phyloP scores from a whole-genome alignment of 495 filamentous ascomycete species.

The Endocarpon pusillum region DNA sequence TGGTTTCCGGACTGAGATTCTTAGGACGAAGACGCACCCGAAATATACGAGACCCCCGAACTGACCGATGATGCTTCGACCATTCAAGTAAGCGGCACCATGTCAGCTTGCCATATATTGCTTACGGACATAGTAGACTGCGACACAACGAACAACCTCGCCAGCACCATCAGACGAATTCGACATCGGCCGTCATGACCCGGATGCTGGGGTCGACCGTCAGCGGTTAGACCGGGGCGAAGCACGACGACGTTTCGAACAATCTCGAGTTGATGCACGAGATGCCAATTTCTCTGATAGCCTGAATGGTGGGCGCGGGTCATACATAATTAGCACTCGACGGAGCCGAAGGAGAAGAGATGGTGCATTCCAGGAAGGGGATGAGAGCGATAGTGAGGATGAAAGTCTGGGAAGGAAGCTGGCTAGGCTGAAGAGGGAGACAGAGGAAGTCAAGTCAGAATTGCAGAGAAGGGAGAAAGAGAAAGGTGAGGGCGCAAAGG shows the following conservation, averaged over 20 bases:
- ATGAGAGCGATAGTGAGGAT: conserved; percentile 51
- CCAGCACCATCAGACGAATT: conserved; percentile 27
- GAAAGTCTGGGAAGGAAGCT: conserved; percentile 54
- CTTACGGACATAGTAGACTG: conserved; percentile 29
- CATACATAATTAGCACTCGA: conserved; percentile 56
- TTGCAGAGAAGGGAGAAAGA: conserved; percentile 28
- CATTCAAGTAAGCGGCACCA: conserved; percentile 37
- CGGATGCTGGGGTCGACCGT: conserved; percentile 45
- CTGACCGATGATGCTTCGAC: conserved; percentile 79
- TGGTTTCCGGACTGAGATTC: conserved; percentile 6
- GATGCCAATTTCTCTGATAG: conserved; percentile 73
- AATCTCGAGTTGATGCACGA: conserved; percentile 53
- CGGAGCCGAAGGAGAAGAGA: conserved; percentile 37
- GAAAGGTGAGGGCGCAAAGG: conserved; percentile 10
- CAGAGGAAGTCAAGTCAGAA: conserved; percentile 60
- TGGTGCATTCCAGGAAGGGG: conserved; percentile 36
- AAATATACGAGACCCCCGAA: conserved; percentile 90
- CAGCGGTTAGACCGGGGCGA: conserved; percentile 54
- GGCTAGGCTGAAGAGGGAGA: conserved; percentile 58
- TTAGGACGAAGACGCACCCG: conserved; percentile 66
- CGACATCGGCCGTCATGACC: conserved; percentile 34
- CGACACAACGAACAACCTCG: conserved; percentile 47
- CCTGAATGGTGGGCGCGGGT: conserved; percentile 57
- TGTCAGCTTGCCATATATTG: conserved; percentile 2
- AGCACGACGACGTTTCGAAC: conserved; percentile 64